A percentile compares a stretch with the other conserved stretches of the same genome.
phyloP scores from a whole-genome alignment of 2,329 filamentous ascomycete genomes.

The Claviceps digitariae region DNA sequence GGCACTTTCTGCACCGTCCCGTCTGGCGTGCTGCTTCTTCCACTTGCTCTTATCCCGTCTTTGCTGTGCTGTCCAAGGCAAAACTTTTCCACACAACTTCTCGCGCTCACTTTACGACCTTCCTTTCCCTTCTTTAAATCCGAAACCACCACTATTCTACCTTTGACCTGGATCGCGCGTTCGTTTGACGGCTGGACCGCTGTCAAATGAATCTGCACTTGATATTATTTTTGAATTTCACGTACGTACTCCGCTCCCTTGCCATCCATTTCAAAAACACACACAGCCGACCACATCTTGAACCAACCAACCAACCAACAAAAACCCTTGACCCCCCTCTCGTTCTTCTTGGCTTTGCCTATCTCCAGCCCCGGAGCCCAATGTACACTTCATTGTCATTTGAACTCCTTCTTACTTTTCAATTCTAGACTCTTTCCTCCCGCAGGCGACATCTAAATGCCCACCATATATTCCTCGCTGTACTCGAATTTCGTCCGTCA shows the following conservation, averaged over 20 bases:
- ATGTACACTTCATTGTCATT: neutral
- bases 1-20: neutral
- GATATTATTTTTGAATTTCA: slow-evolving; percentile 43
- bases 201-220: slow-evolving; percentile 99
- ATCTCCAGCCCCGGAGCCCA: neutral
- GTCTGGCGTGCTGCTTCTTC: neutral
- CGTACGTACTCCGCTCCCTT: slow-evolving; percentile 36
- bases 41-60: neutral
- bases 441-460: slow-evolving; percentile 77
- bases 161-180: slow-evolving; percentile 48
- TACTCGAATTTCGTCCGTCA: slow-evolving; percentile 84
- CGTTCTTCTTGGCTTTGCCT: neutral
- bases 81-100: neutral
- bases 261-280: neutral
- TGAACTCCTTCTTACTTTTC: neutral
- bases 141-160: slow-evolving; percentile 8
- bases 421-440: slow-evolving; percentile 37
- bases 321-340: neutral
- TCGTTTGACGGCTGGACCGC: slow-evolving; percentile 74
- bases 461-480: slow-evolving; percentile 53
- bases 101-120: slow-evolving; percentile 3
- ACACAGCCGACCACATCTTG: neutral
- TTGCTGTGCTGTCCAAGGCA: neutral
- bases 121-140: slow-evolving; percentile 6
- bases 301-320: too few species aligned